These are phyloP conservation scores for Hypericum perforatum DNA, from an alignment of 345 rosid genomes.

Conservation along the genomic window DNA sequence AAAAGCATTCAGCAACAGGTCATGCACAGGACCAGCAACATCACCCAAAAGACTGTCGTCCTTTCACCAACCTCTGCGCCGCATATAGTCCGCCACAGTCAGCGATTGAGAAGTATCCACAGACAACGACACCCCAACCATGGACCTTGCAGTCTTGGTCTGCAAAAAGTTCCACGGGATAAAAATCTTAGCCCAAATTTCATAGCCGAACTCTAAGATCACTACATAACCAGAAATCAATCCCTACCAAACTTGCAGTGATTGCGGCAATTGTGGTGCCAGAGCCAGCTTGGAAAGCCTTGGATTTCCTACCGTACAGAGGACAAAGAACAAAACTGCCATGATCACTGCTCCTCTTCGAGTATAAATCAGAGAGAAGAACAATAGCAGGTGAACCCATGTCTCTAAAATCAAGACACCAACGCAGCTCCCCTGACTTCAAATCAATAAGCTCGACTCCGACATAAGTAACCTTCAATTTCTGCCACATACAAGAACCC, in stretches of 20 bases:
- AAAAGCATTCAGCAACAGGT: not conserved
- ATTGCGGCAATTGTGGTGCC: slow-evolving; percentile 85
- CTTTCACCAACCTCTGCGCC: slow-evolving; percentile 53
- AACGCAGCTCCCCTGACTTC: slow-evolving; percentile 67
- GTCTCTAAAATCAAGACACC: slow-evolving; percentile 99
- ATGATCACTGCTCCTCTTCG: slow-evolving; percentile 48
- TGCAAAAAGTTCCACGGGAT: slow-evolving; percentile 22
- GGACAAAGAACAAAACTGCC: slow-evolving; percentile 87
- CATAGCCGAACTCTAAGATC: slow-evolving; percentile 1
- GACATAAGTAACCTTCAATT: slow-evolving; percentile 76
- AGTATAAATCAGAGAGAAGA: slow-evolving; percentile 62
- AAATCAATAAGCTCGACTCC: slow-evolving; percentile 79
- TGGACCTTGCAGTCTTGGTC: slow-evolving; percentile 88
- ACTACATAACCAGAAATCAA: slow-evolving; percentile 1
- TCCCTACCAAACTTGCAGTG: slow-evolving; percentile 60
- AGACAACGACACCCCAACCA: slow-evolving; percentile 60
- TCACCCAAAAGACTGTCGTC: slow-evolving; percentile 3
- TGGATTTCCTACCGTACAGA: slow-evolving; percentile 88
- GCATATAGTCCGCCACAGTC: slow-evolving; percentile 57
- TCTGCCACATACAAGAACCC: slow-evolving; percentile 32
- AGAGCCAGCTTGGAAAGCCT: slow-evolving; percentile 92
- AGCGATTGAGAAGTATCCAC: slow-evolving; percentile 65
- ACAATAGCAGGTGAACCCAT: slow-evolving; percentile 82
- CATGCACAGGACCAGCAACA: slow-evolving; percentile 1
- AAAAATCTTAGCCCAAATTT: no score